These are phyloP conservation scores for Blakeslea trispora DNA, from an alignment of 371 early-diverging fungal species.

Conservation along the genomic window DNA sequence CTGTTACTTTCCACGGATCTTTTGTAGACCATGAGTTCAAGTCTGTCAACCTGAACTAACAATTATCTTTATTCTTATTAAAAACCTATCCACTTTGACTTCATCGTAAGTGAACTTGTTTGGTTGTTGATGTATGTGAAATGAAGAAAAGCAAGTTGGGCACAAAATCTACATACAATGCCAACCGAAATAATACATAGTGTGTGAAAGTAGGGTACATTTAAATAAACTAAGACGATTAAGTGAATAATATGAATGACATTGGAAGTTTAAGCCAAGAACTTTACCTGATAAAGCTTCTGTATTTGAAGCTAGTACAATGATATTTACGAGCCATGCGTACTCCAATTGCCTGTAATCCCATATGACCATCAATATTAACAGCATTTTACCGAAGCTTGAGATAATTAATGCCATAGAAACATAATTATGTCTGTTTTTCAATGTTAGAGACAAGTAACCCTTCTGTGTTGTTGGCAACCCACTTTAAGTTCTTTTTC, in stretches of 20 bases:
- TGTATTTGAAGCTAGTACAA: conserved; percentile 83
- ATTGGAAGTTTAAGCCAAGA: background rate
- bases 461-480: background rate
- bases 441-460: too few relatives aligned
- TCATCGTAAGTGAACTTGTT: conserved; percentile 4
- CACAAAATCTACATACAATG: conserved; percentile 43
- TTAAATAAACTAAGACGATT: conserved; percentile 62
- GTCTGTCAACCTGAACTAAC: background rate
- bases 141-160: conserved; percentile 53
- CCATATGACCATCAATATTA: conserved; percentile 94
- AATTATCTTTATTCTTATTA: too few relatives aligned
- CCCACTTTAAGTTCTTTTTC: conserved; percentile 20
- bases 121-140: conserved; percentile 34
- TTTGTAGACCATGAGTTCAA: conserved; percentile 41
- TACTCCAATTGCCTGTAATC: conserved; percentile 85
- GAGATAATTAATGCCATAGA: conserved; percentile 83
- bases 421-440: conserved; percentile 60
- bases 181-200: conserved; percentile 52
- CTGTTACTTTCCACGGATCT: conserved; percentile 59
- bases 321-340: conserved; percentile 76
- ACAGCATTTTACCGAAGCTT: conserved; percentile 87
- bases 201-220: conserved; percentile 51
- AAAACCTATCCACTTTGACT: conserved; percentile 21
- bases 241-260: background rate
- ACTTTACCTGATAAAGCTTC: conserved; percentile 82